A percentile compares a stretch with the other conserved stretches of the same genome.
Conservation (phyloP, 495 filamentous ascomycete species). For the Astrocystis sublimbata region DNA sequence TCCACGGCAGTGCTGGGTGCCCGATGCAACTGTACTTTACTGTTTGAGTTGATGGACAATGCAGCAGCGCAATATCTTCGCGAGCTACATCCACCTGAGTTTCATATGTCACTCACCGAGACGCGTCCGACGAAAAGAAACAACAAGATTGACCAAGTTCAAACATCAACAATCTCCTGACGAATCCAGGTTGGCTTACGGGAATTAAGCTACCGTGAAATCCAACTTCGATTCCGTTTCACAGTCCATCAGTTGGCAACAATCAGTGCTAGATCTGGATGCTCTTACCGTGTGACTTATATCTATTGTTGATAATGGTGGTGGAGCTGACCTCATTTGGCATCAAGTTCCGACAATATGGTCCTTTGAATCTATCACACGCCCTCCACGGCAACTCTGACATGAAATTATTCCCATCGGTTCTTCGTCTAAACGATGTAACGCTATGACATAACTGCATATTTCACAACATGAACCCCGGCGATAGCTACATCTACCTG, state of each 20-base stretch:
- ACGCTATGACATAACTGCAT: constrained; percentile 12
- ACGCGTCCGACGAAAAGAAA: constrained; percentile 6
- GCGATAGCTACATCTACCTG: not conserved
- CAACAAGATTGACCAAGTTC: not conserved
- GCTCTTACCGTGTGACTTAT: not conserved
- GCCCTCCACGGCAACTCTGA: not conserved
- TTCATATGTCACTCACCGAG: constrained; percentile 17
- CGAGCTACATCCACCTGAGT: constrained; percentile 7
- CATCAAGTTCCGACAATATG: constrained; percentile 2
- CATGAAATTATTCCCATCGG: not conserved
- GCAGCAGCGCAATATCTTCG: not conserved
- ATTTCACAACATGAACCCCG: not conserved
- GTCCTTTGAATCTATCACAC: not conserved
- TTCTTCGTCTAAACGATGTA: constrained; percentile 3
- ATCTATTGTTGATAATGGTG: not conserved
- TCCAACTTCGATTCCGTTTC: not conserved
- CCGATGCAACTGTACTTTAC: not conserved
- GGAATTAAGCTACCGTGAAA: not conserved
- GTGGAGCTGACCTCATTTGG: not conserved
- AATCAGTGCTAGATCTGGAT: not conserved
- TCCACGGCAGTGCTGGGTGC: not conserved
- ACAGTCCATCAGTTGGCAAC: not conserved
- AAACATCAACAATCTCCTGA: not conserved
- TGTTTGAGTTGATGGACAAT: not conserved
- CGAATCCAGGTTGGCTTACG: not conserved